A percentile compares a stretch with the other conserved stretches of the same genome.
phyloP scores from a whole-genome alignment of 129 eudicot genomes.

The Scalesia atractyloides region DNA sequence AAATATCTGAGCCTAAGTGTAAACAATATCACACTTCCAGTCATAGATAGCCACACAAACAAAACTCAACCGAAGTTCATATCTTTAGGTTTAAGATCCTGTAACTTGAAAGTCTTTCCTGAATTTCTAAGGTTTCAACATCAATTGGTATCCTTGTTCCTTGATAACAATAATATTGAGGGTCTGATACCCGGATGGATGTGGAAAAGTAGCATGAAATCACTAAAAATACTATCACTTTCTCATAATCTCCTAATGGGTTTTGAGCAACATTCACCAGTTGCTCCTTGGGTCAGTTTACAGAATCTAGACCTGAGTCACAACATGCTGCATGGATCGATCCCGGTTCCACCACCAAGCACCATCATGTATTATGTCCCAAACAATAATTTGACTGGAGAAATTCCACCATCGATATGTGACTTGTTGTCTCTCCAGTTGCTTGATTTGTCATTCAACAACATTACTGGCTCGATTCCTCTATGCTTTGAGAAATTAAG shows the following conservation, averaged over 20 bases:
- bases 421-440: no score
- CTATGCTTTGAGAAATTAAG: no score
- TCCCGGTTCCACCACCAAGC: conserved; percentile 22
- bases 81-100: neutral
- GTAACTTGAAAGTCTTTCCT: conserved; percentile 27
- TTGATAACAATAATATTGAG: no score
- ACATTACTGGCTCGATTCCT: no score
- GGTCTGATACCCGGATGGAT: conserved; percentile 27
- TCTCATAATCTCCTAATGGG: conserved; percentile 1
- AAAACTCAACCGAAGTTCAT: neutral
- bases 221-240: neutral
- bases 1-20: neutral
- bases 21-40: neutral
- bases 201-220: conserved; percentile 14
- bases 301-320: conserved; percentile 15
- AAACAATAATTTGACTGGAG: no score
- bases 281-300: conserved; percentile 32
- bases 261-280: conserved; percentile 10
- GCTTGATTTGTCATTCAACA: no score
- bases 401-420: no score
- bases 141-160: no score
- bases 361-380: neutral
- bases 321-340: conserved; percentile 28
- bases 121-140: no score
- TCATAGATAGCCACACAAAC: no score